Evolutionary conservation across 768 basidiomycete genomes (phyloP).

Genomic region (Mycena chlorophos): DNA sequence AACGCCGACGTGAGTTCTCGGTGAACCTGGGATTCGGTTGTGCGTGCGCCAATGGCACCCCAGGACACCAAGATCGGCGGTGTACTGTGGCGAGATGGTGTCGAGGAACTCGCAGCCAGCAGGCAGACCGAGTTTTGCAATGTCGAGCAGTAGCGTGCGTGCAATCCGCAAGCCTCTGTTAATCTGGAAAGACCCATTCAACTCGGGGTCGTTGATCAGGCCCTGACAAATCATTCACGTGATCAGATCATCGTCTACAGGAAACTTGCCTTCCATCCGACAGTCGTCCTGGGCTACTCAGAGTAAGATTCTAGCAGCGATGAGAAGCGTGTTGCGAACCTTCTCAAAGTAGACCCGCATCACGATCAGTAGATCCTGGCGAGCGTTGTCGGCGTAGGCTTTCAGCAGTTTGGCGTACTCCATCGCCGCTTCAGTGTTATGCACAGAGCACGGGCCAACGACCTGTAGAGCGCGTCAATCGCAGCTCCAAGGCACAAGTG

Average conservation of each 20-base stretch:
- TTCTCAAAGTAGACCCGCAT: conserved; percentile 99
- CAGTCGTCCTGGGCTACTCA: conserved; percentile 93
- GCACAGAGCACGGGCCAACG: conserved; percentile 94
- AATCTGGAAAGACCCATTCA: conserved; percentile 92
- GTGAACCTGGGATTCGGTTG: conserved; percentile 92
- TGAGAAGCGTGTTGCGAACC: too few relatives aligned
- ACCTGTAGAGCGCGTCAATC: too few relatives aligned
- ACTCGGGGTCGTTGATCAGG: conserved; percentile 94
- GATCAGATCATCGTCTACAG: neutral
- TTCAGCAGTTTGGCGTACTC: conserved; percentile 83
- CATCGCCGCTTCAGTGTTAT: conserved; percentile 81
- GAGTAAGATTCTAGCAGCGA: too few relatives aligned
- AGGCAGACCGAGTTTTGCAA: conserved; percentile 89
- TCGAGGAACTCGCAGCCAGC: conserved; percentile 96
- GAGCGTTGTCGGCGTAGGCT: conserved; percentile 75
- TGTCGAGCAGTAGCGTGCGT: conserved; percentile 80
- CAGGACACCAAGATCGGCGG: conserved; percentile 83
- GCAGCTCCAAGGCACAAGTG: too few relatives aligned
- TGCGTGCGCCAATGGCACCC: conserved; percentile 93
- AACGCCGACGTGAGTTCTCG: conserved; percentile 83
- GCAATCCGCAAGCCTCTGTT: conserved; percentile 93
- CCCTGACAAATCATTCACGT: conserved; percentile 38
- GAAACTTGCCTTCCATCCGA: conserved; percentile 79
- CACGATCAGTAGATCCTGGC: conserved; percentile 87
- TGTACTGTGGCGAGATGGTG: conserved; percentile 80